Conservation (phyloP, 1,139 yeast genomes). For the Debaryomyces sp. region DNA sequence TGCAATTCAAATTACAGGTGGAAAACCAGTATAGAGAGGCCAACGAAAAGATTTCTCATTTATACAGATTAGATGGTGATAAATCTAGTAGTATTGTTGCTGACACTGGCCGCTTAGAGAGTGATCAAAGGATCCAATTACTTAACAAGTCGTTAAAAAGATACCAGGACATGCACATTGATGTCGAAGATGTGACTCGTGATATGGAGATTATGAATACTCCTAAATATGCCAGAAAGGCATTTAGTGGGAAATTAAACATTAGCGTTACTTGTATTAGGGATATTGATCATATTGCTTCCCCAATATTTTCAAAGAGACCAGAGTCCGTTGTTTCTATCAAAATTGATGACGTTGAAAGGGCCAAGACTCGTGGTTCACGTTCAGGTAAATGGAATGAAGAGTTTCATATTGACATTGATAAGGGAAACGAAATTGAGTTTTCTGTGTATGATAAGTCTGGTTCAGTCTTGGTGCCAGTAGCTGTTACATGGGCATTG, state of each 20-base stretch:
- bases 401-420: conserved; percentile 76
- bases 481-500: conserved; percentile 91
- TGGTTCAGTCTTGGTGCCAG: conserved; percentile 71
- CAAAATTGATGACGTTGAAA: conserved; percentile 84
- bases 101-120: conserved; percentile 81
- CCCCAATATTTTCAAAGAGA: conserved; percentile 72
- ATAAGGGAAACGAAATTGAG: conserved; percentile 90
- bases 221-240: conserved; percentile 76
- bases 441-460: conserved; percentile 81
- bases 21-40: conserved; percentile 94
- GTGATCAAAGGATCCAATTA: conserved; percentile 82
- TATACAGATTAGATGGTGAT: conserved; percentile 91
- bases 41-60: conserved; percentile 81
- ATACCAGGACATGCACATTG: conserved; percentile 86
- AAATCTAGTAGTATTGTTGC: conserved; percentile 84
- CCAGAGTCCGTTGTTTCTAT: conserved; percentile 80
- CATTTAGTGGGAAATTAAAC: conserved; percentile 77
- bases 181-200: conserved; percentile 62
- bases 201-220: conserved; percentile 67
- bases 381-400: conserved; percentile 86
- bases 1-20: conserved; percentile 89
- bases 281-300: conserved; percentile 90
- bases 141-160: conserved; percentile 82
- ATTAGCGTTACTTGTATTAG: conserved; percentile 74
- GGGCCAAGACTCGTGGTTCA: conserved; percentile 73